phyloP scores from a whole-genome alignment of 1,139 yeast genomes.

The Protomyces arabidopsidicola region DNA sequence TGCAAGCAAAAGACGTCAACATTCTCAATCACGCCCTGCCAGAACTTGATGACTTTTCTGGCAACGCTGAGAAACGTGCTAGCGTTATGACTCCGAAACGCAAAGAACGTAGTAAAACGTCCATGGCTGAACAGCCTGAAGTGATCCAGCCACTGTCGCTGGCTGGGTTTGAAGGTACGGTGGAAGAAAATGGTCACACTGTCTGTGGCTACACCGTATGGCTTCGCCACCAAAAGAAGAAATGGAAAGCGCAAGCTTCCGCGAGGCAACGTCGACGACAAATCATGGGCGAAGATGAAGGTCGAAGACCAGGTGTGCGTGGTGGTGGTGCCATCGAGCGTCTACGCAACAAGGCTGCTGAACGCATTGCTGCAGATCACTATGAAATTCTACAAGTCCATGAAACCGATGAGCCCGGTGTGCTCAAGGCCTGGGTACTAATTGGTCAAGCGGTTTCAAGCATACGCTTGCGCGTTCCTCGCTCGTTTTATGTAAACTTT shows the following conservation, averaged over 20 bases:
- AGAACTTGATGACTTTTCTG: conserved; percentile 45
- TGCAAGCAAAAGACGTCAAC: background rate
- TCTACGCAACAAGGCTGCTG: conserved; percentile 73
- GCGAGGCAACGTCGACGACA: conserved; percentile 68
- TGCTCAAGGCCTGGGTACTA: conserved; percentile 63
- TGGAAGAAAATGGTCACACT: conserved; percentile 42
- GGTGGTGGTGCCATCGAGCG: conserved; percentile 53
- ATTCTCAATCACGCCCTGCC: conserved; percentile 26
- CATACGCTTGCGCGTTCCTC: conserved; percentile 68
- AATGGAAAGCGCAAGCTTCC: conserved; percentile 74
- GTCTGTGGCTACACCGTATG: conserved; percentile 68
- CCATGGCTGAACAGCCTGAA: conserved; percentile 5
- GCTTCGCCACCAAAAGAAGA: conserved; percentile 71
- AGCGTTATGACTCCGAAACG: conserved; percentile 30
- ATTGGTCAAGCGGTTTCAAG: conserved; percentile 71
- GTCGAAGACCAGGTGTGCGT: conserved; percentile 30
- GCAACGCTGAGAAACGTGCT: conserved; percentile 6
- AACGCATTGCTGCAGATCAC: conserved; percentile 57
- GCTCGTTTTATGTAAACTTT: conserved; percentile 64
- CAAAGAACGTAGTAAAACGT: conserved; percentile 17
- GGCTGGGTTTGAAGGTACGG: background rate
- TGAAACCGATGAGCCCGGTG: conserved; percentile 58
- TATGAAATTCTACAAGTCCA: conserved; percentile 84
- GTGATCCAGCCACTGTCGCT: background rate
- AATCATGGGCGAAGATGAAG: conserved; percentile 58